phyloP scores from a whole-genome alignment of 768 basidiomycete genomes.

The Mycena filopes region DNA sequence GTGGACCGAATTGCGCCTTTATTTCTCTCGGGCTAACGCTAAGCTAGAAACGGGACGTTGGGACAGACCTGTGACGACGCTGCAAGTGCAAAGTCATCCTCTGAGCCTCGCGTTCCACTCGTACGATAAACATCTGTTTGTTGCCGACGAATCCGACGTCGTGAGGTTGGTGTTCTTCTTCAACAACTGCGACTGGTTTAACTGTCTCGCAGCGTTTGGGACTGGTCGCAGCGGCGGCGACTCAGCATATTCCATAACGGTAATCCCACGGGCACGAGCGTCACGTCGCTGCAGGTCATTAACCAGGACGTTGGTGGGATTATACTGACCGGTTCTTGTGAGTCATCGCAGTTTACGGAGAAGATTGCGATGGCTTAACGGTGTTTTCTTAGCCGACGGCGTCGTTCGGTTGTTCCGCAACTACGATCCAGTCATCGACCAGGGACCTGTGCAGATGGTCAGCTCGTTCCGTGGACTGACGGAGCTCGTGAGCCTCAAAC shows the following conservation, averaged over 20 bases:
- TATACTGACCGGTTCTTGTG: slow-evolving; percentile 87
- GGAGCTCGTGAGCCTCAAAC: slow-evolving; percentile 78
- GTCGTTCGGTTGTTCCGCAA: slow-evolving; percentile 92
- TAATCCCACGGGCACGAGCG: slow-evolving; percentile 81
- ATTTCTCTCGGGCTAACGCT: background rate
- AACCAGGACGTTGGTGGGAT: slow-evolving; percentile 96
- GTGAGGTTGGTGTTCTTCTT: slow-evolving; percentile 68
- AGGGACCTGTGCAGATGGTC: slow-evolving; percentile 88
- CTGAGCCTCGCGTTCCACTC: slow-evolving; percentile 90
- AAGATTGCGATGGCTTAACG: slow-evolving; percentile 4
- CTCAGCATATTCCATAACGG: slow-evolving; percentile 91
- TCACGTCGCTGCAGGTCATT: slow-evolving; percentile 91
- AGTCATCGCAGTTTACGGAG: slow-evolving; percentile 36
- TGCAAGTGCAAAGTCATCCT: slow-evolving; percentile 70
- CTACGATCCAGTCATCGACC: slow-evolving; percentile 80
- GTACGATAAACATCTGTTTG: slow-evolving; percentile 88
- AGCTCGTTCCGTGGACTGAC: slow-evolving; percentile 92
- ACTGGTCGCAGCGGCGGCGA: slow-evolving; percentile 87
- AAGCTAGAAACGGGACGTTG: slow-evolving; percentile 68
- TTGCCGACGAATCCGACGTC: slow-evolving; percentile 88
- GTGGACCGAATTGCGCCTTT: slow-evolving; percentile 37
- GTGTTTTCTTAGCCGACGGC: slow-evolving; percentile 78
- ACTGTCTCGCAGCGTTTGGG: slow-evolving; percentile 78
- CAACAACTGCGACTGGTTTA: slow-evolving; percentile 1
- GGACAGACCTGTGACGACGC: slow-evolving; percentile 76